Percentiles rank a stretch among this genome's conserved stretches.
phyloP scores from a whole-genome alignment of 495 filamentous ascomycete species.

The Penicillium steckii region DNA sequence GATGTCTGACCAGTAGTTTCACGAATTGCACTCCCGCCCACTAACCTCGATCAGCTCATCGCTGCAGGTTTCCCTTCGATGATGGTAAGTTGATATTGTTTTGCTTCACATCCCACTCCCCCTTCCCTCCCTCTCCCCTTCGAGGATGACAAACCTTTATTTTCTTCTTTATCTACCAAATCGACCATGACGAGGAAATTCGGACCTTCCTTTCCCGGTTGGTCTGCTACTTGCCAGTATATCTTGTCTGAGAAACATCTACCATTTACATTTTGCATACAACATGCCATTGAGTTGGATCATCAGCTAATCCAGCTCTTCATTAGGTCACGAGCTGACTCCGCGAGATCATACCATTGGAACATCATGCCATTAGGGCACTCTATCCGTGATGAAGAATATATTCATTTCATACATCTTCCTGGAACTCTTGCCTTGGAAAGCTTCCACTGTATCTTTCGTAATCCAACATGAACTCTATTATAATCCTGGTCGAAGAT shows the following conservation, averaged over 20 bases:
- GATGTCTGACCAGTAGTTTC: background rate
- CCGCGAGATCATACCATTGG: background rate
- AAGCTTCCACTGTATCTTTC: too few species aligned
- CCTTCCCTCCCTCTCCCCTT: slow-evolving; percentile 12
- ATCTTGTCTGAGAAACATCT: slow-evolving; percentile 73
- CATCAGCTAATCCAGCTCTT: slow-evolving; percentile 19
- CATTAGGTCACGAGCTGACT: background rate
- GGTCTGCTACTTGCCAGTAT: slow-evolving; percentile 98
- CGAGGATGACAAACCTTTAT: slow-evolving; percentile 80
- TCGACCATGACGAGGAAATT: slow-evolving; percentile 89
- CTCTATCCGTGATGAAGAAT: too few species aligned
- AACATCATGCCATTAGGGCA: background rate
- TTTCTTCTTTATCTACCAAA: slow-evolving; percentile 93
- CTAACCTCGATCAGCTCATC: slow-evolving; percentile 25
- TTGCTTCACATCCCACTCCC: slow-evolving; percentile 15
- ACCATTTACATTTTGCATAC: background rate
- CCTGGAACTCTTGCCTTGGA: background rate
- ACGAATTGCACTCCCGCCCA: too few species aligned
- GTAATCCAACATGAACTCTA: slow-evolving; percentile 10
- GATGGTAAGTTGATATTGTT: slow-evolving; percentile 27
- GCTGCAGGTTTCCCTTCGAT: background rate
- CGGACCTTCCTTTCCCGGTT: slow-evolving; percentile 66
- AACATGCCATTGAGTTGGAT: slow-evolving; percentile 6
- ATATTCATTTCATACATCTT: too few species aligned
- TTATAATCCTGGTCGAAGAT: slow-evolving; percentile 22